Base-by-base conservation (phyloP, 2,329 filamentous ascomycete species). In the Neobulgaria alba region DNA sequence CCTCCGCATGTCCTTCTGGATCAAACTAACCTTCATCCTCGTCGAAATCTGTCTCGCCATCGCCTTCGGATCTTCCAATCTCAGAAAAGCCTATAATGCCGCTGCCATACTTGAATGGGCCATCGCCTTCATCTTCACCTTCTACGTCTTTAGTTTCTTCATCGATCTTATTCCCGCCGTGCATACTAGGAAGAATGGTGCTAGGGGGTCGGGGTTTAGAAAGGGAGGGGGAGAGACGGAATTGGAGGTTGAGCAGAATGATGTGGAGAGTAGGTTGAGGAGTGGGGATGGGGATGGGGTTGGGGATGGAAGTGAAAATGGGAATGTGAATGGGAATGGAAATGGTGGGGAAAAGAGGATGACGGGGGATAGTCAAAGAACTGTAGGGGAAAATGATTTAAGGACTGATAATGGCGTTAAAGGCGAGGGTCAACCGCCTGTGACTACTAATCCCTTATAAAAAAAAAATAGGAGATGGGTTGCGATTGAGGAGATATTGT, bases 71-170 rank as follows among this genome's bases (percentile, higher is more conserved):
- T 68, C 77, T 3, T 68, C 67, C 41, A 72, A 68, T 26, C 68
- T 65, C 29, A 63, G 60, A 3, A 45, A 64, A 7, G 56, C 68
- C 17, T 72, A 71, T 53, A 82, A 92, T 61, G 63, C 67, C 1
- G 86, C 81, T 29, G 92, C 88, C 4, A 66, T 93, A 38, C 62
- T 95, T 21, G 90, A 96, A 65, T 81, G 77, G 77, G 59, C 77
- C 45, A 78, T 95, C 49, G 77, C 87, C 21, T 79, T 94, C 57
- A 71, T 95, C 57, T 95, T 89, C 66, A 85, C 84, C 39, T 82
- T 89, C 57, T 96, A 95, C 65, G 72, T 93, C 46, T 73, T 90
- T 48, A 87, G 82, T 46, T 96, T 94, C 68, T 73, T 82, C 56
- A 72, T 95, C 59, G 90, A 98, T 64, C 77, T 98, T 36, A 72